phyloP scores from a whole-genome alignment of 345 rosid genomes.

The Dovyalis caffra region DNA sequence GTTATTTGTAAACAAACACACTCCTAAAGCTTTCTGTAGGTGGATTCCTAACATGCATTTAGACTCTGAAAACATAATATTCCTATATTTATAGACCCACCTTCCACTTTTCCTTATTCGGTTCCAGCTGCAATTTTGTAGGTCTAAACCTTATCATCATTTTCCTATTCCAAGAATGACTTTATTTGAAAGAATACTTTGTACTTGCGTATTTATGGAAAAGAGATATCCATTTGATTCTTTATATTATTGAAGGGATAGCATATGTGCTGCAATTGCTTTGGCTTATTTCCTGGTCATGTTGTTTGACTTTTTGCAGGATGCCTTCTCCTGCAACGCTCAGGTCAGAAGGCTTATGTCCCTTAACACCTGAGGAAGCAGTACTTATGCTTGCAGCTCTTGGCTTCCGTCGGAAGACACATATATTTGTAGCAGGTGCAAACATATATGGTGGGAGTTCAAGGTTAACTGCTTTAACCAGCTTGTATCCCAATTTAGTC shows the following conservation, averaged over 20 bases:
- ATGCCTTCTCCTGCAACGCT: slow-evolving; percentile 69
- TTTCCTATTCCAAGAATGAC: not conserved
- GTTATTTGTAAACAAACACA: too few species aligned
- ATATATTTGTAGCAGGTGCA: slow-evolving; percentile 80
- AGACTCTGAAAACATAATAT: not conserved
- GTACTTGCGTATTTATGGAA: not conserved
- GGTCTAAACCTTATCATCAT: not conserved
- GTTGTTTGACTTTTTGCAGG: slow-evolving; percentile 37
- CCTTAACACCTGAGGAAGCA: slow-evolving; percentile 92
- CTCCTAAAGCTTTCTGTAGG: too few species aligned
- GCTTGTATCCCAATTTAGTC: slow-evolving; percentile 80
- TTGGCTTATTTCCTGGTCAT: not conserved
- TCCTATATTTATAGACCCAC: not conserved
- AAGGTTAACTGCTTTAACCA: slow-evolving; percentile 69
- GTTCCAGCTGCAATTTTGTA: not conserved
- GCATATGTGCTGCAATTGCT: not conserved
- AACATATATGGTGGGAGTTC: slow-evolving; percentile 72
- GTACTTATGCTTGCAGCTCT: slow-evolving; percentile 94
- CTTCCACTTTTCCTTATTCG: not conserved
- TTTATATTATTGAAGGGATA: not conserved
- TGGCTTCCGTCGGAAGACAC: slow-evolving; percentile 81
- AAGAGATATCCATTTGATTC: not conserved
- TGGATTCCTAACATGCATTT: too few species aligned
- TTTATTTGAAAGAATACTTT: not conserved
- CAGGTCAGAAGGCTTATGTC: slow-evolving; percentile 85